A percentile compares a stretch with the other conserved stretches of the same genome.
Evolutionary conservation across 1,284 basidiomycete genomes (phyloP).

Genomic region (Sporisorium sorghi): DNA sequence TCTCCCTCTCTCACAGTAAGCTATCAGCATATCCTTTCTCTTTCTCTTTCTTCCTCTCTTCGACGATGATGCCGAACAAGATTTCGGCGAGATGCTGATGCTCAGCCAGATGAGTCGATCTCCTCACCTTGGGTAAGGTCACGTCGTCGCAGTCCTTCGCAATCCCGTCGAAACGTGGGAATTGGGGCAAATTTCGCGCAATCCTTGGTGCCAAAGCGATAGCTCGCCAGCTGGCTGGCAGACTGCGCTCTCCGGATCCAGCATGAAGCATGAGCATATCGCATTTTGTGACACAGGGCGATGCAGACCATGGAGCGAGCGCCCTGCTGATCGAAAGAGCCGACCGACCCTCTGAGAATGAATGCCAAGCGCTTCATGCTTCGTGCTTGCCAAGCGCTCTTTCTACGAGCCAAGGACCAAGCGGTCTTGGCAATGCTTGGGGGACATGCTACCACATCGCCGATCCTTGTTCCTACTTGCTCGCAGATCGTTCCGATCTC

Average conservation of each 20-base stretch:
- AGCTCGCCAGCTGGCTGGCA: too few relatives aligned
- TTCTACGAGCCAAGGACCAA: neutral
- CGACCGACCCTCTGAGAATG: too few relatives aligned
- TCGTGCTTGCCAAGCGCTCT: slow-evolving; percentile 1
- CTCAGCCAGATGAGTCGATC: neutral
- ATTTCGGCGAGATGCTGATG: neutral
- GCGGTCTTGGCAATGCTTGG: neutral
- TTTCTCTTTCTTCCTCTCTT: too few relatives aligned
- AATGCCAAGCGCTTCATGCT: slow-evolving; percentile 2
- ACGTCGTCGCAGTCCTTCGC: slow-evolving; percentile 14
- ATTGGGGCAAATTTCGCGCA: neutral
- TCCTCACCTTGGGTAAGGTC: too few relatives aligned
- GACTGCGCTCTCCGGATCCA: neutral
- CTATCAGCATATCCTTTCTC: too few relatives aligned
- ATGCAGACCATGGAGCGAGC: neutral
- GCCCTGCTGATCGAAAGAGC: neutral
- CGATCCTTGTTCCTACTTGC: neutral
- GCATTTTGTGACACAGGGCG: neutral
- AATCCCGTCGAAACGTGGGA: slow-evolving; percentile 18
- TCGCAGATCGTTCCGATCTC: neutral
- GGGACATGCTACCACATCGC: neutral
- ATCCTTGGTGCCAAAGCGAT: neutral
- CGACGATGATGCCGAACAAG: neutral
- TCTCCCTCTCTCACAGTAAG: too few relatives aligned
- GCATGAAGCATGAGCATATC: neutral